Base-by-base conservation (phyloP, 768 basidiomycete genomes). In the Hirschioporus abietinus region DNA sequence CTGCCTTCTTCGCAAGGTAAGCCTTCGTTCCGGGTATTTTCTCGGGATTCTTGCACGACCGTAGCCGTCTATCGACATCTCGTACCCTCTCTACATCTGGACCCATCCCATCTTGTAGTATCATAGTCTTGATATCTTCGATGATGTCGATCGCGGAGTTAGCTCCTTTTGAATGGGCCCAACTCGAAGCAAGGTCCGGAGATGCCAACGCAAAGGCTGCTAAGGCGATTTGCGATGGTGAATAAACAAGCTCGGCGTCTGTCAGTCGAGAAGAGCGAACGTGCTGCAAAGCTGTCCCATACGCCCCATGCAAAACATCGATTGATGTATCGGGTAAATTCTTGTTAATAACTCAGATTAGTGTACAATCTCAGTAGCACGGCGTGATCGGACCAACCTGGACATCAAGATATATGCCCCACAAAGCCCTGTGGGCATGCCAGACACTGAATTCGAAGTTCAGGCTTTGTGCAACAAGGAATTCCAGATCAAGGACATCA, bases 401-500 rank as follows among this genome's bases (percentile, higher is more conserved):
- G 24, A 93, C 74, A 75, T 97, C 95, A 23, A 97, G 83, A 84
- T 88, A 90, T 23, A 96, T 82, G 5, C 95, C 95, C 89, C 92
- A 94, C 24, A 95, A 74, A 0, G 95, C 93, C 60, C 93, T 79
- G 72, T 96, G 93, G 24, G 93, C 85, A 75, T 95, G 95, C 90
- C 93, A 95, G 7, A 94, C 87, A 3, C 94, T 88, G 73, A 98
- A 97, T 75, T 99, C 96, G 69, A 99, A 99, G 42, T 86, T 83
- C 61, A 99, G 83, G 72, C 92, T 95, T 76, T 99, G 97, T 0
- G 96, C 92, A 6, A 99, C 91, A 36, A 97, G 87, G 75, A 98
- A 99, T 76, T 99, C 97, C 36, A 98, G 86, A 66, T 95, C 91
- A 66, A 99, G 86, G 18, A 99, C 91, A 72, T 98, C 95, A 6